These are phyloP conservation scores for Sphagnurus paluster DNA, from an alignment of 1,284 basidiomycete species.

Conservation along the genomic window DNA sequence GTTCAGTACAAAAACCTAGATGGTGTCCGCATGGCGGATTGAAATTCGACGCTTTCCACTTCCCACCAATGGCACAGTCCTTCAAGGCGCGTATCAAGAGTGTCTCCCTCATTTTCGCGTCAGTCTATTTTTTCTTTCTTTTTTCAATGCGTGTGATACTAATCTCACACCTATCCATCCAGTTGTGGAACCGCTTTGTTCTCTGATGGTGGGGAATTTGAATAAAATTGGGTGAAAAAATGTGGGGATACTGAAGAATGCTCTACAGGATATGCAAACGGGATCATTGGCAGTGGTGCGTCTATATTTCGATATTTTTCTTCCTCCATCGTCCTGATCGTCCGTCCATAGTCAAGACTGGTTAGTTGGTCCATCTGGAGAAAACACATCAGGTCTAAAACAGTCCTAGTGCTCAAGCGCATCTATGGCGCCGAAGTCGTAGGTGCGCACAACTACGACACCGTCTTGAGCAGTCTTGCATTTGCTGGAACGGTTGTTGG, in stretches of 20 bases:
- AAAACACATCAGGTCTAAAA: background rate
- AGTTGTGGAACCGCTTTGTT: constrained; percentile 86
- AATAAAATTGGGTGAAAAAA: background rate
- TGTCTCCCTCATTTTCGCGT: constrained; percentile 81
- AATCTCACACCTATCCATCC: constrained; percentile 2
- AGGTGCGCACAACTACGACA: constrained; percentile 53
- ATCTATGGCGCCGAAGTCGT: constrained; percentile 61
- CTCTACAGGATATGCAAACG: constrained; percentile 77
- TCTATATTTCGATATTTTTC: constrained; percentile 16
- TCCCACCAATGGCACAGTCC: constrained; percentile 13
- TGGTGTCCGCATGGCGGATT: too few relatives aligned
- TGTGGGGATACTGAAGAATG: background rate
- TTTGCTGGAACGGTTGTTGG: constrained; percentile 89
- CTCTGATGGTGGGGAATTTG: constrained; percentile 64
- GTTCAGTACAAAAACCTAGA: too few relatives aligned
- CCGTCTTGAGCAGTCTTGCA: constrained; percentile 62
- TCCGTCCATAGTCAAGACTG: constrained; percentile 52
- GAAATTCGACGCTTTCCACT: constrained; percentile 5
- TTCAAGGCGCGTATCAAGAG: constrained; percentile 38
- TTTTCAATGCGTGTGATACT: background rate
- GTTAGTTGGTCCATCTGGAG: constrained; percentile 38
- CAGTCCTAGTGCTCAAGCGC: constrained; percentile 54
- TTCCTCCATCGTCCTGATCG: background rate
- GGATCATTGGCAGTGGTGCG: constrained; percentile 73
- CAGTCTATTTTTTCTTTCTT: constrained; percentile 31